Conservation (phyloP, 208 protist species). For the Kentomonas sorsogonicus region DNA sequence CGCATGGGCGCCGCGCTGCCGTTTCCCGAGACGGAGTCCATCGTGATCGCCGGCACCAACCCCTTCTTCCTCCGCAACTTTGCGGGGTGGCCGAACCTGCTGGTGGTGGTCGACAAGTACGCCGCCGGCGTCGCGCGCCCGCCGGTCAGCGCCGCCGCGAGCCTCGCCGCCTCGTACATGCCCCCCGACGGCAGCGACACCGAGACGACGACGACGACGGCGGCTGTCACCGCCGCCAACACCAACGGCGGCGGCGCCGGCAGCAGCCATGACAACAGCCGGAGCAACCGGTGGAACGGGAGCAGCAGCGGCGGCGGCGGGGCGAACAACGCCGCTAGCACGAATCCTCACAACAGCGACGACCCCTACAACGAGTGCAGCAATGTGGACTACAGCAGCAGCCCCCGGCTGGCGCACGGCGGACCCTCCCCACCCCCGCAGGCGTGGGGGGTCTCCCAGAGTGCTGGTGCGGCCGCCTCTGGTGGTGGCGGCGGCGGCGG, state of each 20-base stretch:
- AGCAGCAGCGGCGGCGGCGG: not conserved
- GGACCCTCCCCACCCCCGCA: not conserved
- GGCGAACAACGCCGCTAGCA: not conserved
- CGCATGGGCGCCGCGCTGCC: slow-evolving; percentile 66
- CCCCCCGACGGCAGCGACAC: not conserved
- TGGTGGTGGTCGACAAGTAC: slow-evolving; percentile 63
- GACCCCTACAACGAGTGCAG: not conserved
- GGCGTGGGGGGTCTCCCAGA: not conserved
- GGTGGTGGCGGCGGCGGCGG: not conserved
- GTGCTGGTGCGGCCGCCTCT: not conserved
- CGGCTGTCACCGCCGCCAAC: not conserved
- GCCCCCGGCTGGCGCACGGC: not conserved
- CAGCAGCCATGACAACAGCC: not conserved
- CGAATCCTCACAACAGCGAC: not conserved
- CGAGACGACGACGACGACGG: not conserved
- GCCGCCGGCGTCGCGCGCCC: not conserved
- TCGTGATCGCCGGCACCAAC: slow-evolving; percentile 76
- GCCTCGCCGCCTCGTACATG: not conserved
- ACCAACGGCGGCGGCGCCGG: not conserved
- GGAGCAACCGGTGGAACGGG: not conserved
- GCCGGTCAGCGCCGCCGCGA: not conserved
- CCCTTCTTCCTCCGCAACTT: slow-evolving; percentile 78
- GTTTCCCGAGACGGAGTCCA: slow-evolving; percentile 34
- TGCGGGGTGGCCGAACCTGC: slow-evolving; percentile 60
- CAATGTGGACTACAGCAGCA: not conserved